Evolutionary conservation across 495 filamentous ascomycete species (phyloP), one percentile per base, ranked within the genome.

Genomic region (Lasiosphaeris hirsuta): DNA sequence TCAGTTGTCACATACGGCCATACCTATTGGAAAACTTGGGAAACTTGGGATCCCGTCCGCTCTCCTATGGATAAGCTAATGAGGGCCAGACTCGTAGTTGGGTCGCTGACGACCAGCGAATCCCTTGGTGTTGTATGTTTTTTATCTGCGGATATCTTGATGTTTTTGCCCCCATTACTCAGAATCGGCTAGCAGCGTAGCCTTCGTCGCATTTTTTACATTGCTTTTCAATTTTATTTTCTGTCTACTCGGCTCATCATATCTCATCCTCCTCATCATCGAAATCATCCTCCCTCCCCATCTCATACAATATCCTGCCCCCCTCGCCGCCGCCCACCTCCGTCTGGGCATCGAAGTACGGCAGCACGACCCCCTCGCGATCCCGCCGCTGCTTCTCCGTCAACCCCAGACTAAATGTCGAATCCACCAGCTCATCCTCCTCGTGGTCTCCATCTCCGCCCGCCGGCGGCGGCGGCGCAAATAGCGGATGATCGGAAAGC

Each of bases 221-320:
- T 30, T 30, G 23, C 2, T 30, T 41, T 30, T 7, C 8, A 36
- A 6, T n/a, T 41, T 11, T 40, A 4, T 13, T 33, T 7, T 19
- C 10, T 9, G 30, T 10, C 45, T 72, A 72, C 14, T 3, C 19
- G 9, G 15, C 17, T 10, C 42, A 38, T 39, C 19, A 96, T 51
- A 97, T 92, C 72, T 98, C 95, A 78, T 98, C 94, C 68, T 98
- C 95, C 73, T 97, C 95, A 59, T 97, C 94, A 67, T 98, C 94
- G 71, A 96, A 98, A 72, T 98, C 95, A 75, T 98, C 94, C 75
- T 96, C 95, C 51, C 83, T 82, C 33, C 93, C 94, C 86, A 97
- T 94, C 51, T 96, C 92, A 74, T 97, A 97, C 64, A 98, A 65
- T 51, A 98, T 98, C 59, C 92, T 79, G 0, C 95, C 94, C 34